Base-by-base conservation (phyloP, 495 filamentous ascomycete genomes). In the Talaromyces trachyspermus region DNA sequence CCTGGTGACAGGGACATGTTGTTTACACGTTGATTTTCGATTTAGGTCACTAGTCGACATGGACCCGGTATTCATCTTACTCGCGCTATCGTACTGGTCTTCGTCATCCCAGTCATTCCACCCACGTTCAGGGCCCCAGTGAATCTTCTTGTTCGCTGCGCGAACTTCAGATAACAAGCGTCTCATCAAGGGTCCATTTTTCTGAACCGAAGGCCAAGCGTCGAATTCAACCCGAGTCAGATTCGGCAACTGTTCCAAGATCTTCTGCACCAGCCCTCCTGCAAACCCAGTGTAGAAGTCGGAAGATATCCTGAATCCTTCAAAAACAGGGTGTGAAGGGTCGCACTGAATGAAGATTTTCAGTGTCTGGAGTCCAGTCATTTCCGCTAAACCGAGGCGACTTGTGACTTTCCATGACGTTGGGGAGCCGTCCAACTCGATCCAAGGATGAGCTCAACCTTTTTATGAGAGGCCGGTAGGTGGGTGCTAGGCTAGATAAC, bases 351-450 rank as follows among this genome's bases (percentile, higher is more conserved):
- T 76, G 55, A 88, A 90, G 0, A 95, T 75, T 43, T 80, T 85
- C 38, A 95, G 60, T 10, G 70, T 75, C 30, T 75, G 71, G 17
- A 85, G 71, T 36, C 71, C 73, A 25, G 60, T 62, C 67, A 82
- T 81, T 35, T 89, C 78, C 29, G 66, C 58, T 19, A 94, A 67
- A 0, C 86, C 85, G 19, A 92, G 68, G 0, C 73, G 63, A 4
- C 72, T 60, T 51, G 79, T 82, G 20, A 89, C 81, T 2, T 75
- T 72, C 87, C 88, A 92, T 37, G 80, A 77, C 9, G 68, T 65
- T 1, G 88, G 88, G 88, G 88, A 38, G 73, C 72, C 12, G 70
- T 85, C 84, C 85, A 95, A 42, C 86, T 87, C 0, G 86, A 86
- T 0, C 88, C 88, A 2, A 95, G 65, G 8, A 88, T 81, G 50